Percentiles rank a stretch among this genome's conserved stretches.
Evolutionary conservation across 768 basidiomycete species (phyloP).

Genomic region (Phlebiopsis flavidoalba): DNA sequence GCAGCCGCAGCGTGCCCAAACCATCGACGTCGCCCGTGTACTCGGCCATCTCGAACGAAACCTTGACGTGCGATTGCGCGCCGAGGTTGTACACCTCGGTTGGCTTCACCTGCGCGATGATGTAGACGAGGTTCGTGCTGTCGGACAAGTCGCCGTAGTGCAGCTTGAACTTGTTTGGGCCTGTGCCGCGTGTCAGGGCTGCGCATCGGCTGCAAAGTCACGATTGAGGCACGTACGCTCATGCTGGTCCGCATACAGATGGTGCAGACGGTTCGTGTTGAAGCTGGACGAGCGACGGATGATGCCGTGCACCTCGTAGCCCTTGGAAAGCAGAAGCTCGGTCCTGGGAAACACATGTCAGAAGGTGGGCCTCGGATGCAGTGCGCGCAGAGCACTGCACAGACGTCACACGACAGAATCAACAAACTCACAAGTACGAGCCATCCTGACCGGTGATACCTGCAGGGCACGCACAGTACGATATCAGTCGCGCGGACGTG

Average conservation of each 20-base stretch:
- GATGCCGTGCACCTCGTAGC: slow-evolving; percentile 92
- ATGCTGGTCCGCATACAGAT: slow-evolving; percentile 90
- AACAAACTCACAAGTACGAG: slow-evolving; percentile 74
- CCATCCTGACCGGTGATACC: slow-evolving; percentile 97
- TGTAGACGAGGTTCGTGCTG: slow-evolving; percentile 95
- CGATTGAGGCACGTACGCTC: slow-evolving; percentile 54
- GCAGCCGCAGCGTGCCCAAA: slow-evolving; percentile 88
- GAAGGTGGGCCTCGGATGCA: neutral
- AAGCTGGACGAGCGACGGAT: slow-evolving; percentile 97
- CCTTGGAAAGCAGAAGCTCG: slow-evolving; percentile 79
- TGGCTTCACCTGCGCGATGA: slow-evolving; percentile 91
- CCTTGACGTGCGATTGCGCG: slow-evolving; percentile 97
- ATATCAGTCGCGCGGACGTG: slow-evolving; percentile 5
- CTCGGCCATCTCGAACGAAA: slow-evolving; percentile 99
- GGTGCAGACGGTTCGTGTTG: slow-evolving; percentile 93
- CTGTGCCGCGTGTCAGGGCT: slow-evolving; percentile 32
- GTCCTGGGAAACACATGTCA: slow-evolving; percentile 42
- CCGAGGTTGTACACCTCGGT: slow-evolving; percentile 98
- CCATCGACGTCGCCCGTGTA: slow-evolving; percentile 98
- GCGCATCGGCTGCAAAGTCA: slow-evolving; percentile 1
- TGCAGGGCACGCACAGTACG: slow-evolving; percentile 26
- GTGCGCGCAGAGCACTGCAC: neutral
- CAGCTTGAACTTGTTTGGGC: slow-evolving; percentile 71
- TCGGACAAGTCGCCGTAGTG: slow-evolving; percentile 94
- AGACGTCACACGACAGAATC: slow-evolving; percentile 11